A percentile compares a stretch with the other conserved stretches of the same genome.
Conservation (phyloP, 148 eudicot species). For the Mesembryanthemum crystallinum region DNA sequence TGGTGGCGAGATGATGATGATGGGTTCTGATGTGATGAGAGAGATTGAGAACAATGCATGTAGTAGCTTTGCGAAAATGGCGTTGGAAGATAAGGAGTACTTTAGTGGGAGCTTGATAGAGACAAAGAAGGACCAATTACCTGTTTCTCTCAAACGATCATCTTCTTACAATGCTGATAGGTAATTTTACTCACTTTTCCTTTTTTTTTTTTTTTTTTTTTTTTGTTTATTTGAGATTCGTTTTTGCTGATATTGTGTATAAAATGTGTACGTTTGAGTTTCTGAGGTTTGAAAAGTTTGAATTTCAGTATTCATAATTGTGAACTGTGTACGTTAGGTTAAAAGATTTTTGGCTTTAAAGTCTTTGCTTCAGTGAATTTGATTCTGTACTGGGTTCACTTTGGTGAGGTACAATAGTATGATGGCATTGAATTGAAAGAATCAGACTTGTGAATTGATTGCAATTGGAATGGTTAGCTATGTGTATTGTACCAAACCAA, state of each 20-base stretch:
- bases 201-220: background rate
- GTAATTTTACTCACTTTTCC: conserved; percentile 6
- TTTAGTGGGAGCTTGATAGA: conserved; percentile 41
- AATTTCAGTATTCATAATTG: background rate
- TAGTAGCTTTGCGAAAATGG: conserved; percentile 34
- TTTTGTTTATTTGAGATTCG: background rate
- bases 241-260: background rate
- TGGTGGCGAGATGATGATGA: conserved; percentile 18
- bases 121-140: conserved; percentile 29
- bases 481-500: too few relatives aligned
- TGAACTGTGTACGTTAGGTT: background rate
- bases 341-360: background rate
- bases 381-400: background rate
- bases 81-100: conserved; percentile 48
- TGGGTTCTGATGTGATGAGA: conserved; percentile 19
- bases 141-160: conserved; percentile 28
- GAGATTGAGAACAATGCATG: conserved; percentile 25
- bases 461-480: background rate
- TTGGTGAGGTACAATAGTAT: background rate
- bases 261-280: conserved; percentile 20
- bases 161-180: conserved; percentile 46
- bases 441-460: background rate
- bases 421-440: background rate
- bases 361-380: background rate
- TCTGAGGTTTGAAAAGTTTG: conserved; percentile 7